Evolutionary conservation across 1,284 basidiomycete species (phyloP), one percentile per base, ranked within the genome.

Genomic region (Phlebopus sp.): DNA sequence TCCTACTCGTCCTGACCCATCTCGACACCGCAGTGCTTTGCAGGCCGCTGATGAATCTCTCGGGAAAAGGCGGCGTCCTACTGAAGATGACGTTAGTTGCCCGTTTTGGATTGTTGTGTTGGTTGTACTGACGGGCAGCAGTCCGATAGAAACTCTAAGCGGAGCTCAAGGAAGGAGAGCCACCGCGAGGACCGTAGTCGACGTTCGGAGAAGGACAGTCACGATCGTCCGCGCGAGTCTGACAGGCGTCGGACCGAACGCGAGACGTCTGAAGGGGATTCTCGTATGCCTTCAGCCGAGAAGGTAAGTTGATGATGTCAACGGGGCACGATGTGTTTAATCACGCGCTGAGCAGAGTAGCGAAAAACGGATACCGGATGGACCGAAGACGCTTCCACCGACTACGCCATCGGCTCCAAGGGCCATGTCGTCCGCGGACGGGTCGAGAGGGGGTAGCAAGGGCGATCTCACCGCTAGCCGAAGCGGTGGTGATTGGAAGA

Each of bases 141-240:
- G 85, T 68, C 78, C 51, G 87, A 90, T 46, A 78, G 87, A 51
- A 74, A 75, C 37, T 77, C 81, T 11, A 90, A 90, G 62, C 82
- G 86, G 27, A 77, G 78, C 46, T 84, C 86, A 50, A 81, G 87
- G 41, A 86, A 86, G 60, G 86, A 89, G 6, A 69, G 77, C 23
- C 83, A 88, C 58, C 78, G 86, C 47, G 86, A 89, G 50, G 86
- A 89, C 29, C 74, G 86, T 32, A 69, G 67, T 53, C 78, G 84
- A 27, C 77, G 86, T 37, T 70, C 75, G n/a, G 86, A 88, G 37
- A 86, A 86, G 62, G 85, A 86, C 29, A 66, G 74, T 14, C 77
- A 82, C 49, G 85, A 87, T 18, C 74, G 84, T 49, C 69, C 63
- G 18, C 76, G 83, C 37, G 86, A 88, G 14, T 77, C 81, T 2